Evolutionary conservation across 1,139 yeast species (phyloP).

Genomic region (Pichia sp.): DNA sequence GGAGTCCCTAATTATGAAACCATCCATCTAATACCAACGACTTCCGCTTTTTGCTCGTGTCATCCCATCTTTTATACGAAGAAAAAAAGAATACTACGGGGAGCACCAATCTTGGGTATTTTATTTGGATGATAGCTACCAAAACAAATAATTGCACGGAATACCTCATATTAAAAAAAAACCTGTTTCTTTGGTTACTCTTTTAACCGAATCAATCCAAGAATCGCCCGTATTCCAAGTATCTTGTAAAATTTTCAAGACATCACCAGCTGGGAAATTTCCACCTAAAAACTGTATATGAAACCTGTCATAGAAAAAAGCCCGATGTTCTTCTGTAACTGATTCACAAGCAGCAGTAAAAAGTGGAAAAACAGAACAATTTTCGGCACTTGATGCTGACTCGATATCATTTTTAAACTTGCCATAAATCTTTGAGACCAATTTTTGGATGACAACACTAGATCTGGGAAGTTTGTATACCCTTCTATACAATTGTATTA

Average conservation of each 20-base stretch:
- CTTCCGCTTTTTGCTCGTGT: too few species aligned
- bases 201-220: constrained; percentile 9
- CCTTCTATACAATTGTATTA: constrained; percentile 7
- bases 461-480: constrained; percentile 8
- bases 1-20: too few species aligned
- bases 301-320: constrained; percentile 10
- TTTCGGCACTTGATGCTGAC: constrained; percentile 11
- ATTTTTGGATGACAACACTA: constrained; percentile 5
- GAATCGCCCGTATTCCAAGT: constrained; percentile 10
- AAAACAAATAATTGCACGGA: neutral
- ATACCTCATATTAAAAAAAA: constrained; percentile 6
- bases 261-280: constrained; percentile 12
- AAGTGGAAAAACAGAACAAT: constrained; percentile 9
- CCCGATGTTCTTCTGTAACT: constrained; percentile 4
- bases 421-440: constrained; percentile 7
- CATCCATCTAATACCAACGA: too few species aligned
- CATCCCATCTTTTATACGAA: too few species aligned
- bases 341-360: constrained; percentile 13
- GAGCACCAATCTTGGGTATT: too few species aligned
- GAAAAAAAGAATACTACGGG: too few species aligned
- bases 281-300: constrained; percentile 13
- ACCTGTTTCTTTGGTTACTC: constrained; percentile 4
- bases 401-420: constrained; percentile 8
- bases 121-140: too few species aligned
- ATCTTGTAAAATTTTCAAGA: constrained; percentile 8